Evolutionary conservation across 1,284 basidiomycete species (phyloP).

Genomic region (Sphagnurus paluster): DNA sequence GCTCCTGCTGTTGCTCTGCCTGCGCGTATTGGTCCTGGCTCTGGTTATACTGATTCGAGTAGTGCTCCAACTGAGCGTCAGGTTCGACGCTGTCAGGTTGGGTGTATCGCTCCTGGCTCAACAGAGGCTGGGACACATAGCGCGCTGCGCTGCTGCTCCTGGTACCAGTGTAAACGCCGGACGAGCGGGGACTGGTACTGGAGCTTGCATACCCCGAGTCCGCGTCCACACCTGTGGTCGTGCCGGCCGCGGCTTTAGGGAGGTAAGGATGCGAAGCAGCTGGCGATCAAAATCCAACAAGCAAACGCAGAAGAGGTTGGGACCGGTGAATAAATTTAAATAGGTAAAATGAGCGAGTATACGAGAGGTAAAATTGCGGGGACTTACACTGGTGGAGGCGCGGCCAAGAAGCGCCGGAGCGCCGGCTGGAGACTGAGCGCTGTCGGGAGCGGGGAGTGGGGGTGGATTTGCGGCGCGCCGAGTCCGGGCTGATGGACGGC

Average conservation of each 20-base stretch:
- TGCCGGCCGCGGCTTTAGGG: constrained; percentile 18
- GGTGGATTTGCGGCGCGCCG: constrained; percentile 3
- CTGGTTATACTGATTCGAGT: neutral
- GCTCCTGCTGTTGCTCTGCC: neutral
- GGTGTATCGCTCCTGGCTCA: too few relatives aligned
- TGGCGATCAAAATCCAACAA: constrained; percentile 6
- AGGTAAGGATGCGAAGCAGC: constrained; percentile 27
- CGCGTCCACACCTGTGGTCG: too few relatives aligned
- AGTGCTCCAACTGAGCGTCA: too few relatives aligned
- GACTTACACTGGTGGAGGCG: constrained; percentile 18
- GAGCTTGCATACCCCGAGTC: constrained; percentile 12
- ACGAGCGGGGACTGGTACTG: constrained; percentile 7
- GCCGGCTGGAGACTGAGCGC: too few relatives aligned
- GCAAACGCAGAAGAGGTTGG: too few relatives aligned
- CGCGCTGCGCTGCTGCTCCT: too few relatives aligned
- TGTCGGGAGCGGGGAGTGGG: neutral
- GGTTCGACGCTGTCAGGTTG: too few relatives aligned
- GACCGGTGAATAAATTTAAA: too few relatives aligned
- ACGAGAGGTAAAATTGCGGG: neutral
- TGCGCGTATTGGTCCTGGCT: neutral
- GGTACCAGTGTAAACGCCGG: constrained; percentile 9
- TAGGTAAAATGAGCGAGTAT: too few relatives aligned
- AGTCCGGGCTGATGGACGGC: neutral
- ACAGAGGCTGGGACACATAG: too few relatives aligned
- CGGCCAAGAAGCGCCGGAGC: constrained; percentile 9